Evolutionary conservation across 129 eudicot genomes (phyloP).

Genomic region (Artemisia tridentata): DNA sequence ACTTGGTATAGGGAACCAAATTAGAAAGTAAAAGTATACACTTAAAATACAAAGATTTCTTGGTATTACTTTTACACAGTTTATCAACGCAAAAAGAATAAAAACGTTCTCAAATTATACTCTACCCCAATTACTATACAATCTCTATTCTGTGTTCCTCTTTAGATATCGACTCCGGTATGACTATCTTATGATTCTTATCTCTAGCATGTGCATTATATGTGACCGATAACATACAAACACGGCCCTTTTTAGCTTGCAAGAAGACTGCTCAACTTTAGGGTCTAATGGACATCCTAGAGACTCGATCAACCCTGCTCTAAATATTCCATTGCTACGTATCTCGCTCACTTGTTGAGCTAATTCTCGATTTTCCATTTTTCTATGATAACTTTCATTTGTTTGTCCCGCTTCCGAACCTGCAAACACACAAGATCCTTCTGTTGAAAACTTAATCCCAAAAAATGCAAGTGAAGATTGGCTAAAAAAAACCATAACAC

Average conservation of each 20-base stretch:
- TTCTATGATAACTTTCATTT: constrained; percentile 61
- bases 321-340: too few relatives aligned
- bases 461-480: not conserved
- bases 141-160: not conserved
- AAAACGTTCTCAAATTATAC: too few relatives aligned
- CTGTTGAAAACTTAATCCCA: not conserved
- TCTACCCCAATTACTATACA: not conserved
- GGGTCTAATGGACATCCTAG: not conserved
- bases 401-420: constrained; percentile 66
- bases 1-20: too few relatives aligned
- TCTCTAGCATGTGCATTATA: not conserved
- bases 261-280: not conserved
- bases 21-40: not conserved
- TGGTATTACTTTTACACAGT: not conserved
- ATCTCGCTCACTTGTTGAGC: not conserved
- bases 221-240: not conserved
- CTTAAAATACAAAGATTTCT: too few relatives aligned
- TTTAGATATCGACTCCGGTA: not conserved
- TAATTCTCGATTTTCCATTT: constrained; percentile 53
- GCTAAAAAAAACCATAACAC: not conserved
- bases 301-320: too few relatives aligned
- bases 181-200: not conserved
- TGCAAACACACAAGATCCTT: constrained; percentile 30
- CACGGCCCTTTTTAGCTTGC: not conserved
- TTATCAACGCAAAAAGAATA: not conserved